phyloP scores from a whole-genome alignment of 2,329 filamentous ascomycete genomes.

The Laburnicola sp. region DNA sequence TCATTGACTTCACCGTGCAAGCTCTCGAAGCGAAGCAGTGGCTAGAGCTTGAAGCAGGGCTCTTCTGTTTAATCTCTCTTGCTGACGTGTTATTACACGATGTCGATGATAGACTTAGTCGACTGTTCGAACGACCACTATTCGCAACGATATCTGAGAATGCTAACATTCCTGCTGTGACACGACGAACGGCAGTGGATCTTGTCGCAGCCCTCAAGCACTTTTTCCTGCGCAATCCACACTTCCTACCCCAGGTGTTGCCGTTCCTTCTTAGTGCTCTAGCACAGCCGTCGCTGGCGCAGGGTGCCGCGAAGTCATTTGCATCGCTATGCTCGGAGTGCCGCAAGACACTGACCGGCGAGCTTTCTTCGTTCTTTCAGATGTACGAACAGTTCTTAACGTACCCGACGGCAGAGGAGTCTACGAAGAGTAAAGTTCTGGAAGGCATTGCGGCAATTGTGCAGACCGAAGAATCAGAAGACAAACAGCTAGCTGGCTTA shows the following conservation, averaged over 20 bases:
- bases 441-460: slow-evolving; percentile 75
- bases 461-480: slow-evolving; percentile 67
- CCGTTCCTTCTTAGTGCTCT: slow-evolving; percentile 75
- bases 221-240: slow-evolving; percentile 72
- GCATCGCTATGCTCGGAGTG: slow-evolving; percentile 75
- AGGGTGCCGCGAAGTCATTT: slow-evolving; percentile 75
- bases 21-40: slow-evolving; percentile 50
- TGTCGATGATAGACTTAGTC: slow-evolving; percentile 60
- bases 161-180: slow-evolving; percentile 61
- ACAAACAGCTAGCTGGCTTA: slow-evolving; percentile 58
- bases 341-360: slow-evolving; percentile 66
- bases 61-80: slow-evolving; percentile 68
- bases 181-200: slow-evolving; percentile 69
- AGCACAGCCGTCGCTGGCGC: slow-evolving; percentile 62
- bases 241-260: slow-evolving; percentile 69
- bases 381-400: slow-evolving; percentile 70
- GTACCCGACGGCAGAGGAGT: slow-evolving; percentile 63
- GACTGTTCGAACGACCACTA: slow-evolving; percentile 65
- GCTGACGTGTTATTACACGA: slow-evolving; percentile 65
- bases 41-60: slow-evolving; percentile 55
- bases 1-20: slow-evolving; percentile 50
- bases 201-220: slow-evolving; percentile 73
- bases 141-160: slow-evolving; percentile 55
- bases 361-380: slow-evolving; percentile 69
- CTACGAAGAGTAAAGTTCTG: slow-evolving; percentile 73